A percentile compares a stretch with the other conserved stretches of the same genome.
phyloP scores from a whole-genome alignment of 2,329 filamentous ascomycete species.

The Trichoderma semiorbis region DNA sequence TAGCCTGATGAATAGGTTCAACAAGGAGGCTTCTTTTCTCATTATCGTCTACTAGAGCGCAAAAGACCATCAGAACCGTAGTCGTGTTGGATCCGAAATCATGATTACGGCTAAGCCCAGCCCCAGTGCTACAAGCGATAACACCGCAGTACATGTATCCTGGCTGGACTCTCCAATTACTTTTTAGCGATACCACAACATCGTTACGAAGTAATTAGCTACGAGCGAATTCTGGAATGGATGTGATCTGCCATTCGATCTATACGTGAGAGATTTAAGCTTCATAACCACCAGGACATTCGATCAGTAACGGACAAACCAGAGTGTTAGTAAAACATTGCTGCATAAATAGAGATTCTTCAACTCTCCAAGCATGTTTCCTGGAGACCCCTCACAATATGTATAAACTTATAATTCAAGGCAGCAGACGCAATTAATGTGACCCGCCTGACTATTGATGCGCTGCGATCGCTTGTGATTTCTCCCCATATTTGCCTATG shows the following conservation, averaged over 20 bases:
- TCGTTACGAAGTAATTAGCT: neutral
- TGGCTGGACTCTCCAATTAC: neutral
- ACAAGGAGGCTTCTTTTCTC: neutral
- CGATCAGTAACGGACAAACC: neutral
- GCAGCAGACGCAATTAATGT: too few species aligned
- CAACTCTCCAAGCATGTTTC: too few species aligned
- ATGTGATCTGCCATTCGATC: neutral
- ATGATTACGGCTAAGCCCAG: neutral
- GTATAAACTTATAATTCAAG: too few species aligned
- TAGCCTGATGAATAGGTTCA: neutral
- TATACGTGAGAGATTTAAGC: neutral
- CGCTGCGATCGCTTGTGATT: too few species aligned
- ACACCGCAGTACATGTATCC: neutral
- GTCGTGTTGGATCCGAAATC: neutral
- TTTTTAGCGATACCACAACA: neutral
- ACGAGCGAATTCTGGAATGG: neutral
- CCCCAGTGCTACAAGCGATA: neutral
- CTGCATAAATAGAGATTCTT: too few species aligned
- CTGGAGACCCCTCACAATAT: too few species aligned
- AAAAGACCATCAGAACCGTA: neutral
- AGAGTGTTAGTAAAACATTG: neutral
- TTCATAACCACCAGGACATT: fast-evolving
- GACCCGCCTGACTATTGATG: too few species aligned
- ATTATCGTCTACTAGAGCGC: neutral
- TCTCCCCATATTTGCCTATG: too few species aligned